Evolutionary conservation across 1,284 basidiomycete species (phyloP).

Genomic region (Moesziomyces sp.): DNA sequence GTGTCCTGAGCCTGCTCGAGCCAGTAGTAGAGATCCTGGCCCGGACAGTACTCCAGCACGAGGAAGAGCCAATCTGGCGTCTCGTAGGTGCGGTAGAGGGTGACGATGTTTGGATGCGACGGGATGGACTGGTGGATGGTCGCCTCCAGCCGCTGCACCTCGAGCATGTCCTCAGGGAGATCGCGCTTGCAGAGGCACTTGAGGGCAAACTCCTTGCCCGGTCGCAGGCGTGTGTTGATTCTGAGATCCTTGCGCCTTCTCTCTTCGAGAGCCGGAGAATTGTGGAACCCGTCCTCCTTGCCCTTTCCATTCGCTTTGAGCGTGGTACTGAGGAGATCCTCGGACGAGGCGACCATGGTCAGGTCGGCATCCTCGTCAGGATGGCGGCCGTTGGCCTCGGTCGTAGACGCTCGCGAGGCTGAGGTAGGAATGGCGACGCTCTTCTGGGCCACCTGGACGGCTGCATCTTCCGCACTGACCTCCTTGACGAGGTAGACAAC

Average conservation of each 20-base stretch:
- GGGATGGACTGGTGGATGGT: slow-evolving; percentile 93
- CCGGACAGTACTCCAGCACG: slow-evolving; percentile 90
- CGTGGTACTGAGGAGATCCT: slow-evolving; percentile 44
- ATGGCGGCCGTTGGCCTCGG: background rate
- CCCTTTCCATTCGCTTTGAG: slow-evolving; percentile 34
- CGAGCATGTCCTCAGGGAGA: slow-evolving; percentile 59
- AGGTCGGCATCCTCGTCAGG: slow-evolving; percentile 37
- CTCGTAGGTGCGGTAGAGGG: slow-evolving; percentile 77
- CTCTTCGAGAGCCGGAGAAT: slow-evolving; percentile 45
- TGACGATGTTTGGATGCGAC: slow-evolving; percentile 92
- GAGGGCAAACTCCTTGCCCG: slow-evolving; percentile 82
- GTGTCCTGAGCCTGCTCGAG: slow-evolving; percentile 74
- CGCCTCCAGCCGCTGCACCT: slow-evolving; percentile 72
- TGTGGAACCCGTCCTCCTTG: slow-evolving; percentile 38
- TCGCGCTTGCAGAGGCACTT: slow-evolving; percentile 85
- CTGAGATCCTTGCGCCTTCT: slow-evolving; percentile 47
- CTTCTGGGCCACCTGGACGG: slow-evolving; percentile 14
- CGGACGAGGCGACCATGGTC: slow-evolving; percentile 38
- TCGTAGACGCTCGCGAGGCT: slow-evolving; percentile 1
- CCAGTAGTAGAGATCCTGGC: slow-evolving; percentile 91
- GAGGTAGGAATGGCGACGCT: slow-evolving; percentile 19
- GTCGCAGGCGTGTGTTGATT: slow-evolving; percentile 26
- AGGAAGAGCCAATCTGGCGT: slow-evolving; percentile 82
- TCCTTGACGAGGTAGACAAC: slow-evolving; percentile 65
- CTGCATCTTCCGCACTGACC: slow-evolving; percentile 45